Percentiles rank a stretch among this genome's conserved stretches.
Evolutionary conservation across 305 asterid species (phyloP).

Genomic region (Plantago lanceolata): DNA sequence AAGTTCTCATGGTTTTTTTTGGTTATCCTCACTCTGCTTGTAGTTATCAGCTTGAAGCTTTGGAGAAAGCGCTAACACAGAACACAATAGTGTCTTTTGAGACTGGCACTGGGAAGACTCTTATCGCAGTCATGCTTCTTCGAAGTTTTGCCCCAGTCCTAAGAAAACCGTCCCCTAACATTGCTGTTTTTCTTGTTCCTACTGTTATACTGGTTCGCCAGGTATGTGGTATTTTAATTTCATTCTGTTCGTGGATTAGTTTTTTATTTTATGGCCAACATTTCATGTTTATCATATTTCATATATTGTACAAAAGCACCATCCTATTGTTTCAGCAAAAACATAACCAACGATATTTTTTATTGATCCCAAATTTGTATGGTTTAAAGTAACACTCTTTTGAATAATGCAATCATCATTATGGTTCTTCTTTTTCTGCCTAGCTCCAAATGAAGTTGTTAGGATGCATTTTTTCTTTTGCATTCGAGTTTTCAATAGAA

Average conservation of each 20-base stretch:
- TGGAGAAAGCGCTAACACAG: conserved; percentile 56
- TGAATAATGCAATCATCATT: background rate
- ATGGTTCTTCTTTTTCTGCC: background rate
- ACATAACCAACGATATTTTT: background rate
- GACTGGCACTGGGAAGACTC: conserved; percentile 82
- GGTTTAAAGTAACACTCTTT: background rate
- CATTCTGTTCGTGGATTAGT: background rate
- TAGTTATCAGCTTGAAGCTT: conserved; percentile 80
- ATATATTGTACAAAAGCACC: too few relatives aligned
- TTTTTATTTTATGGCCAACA: background rate
- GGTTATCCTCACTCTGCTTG: conserved; percentile 21
- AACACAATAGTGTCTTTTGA: conserved; percentile 75
- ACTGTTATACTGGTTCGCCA: conserved; percentile 66
- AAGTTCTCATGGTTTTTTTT: conserved; percentile 2
- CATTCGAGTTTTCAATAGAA: background rate
- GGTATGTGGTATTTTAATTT: conserved; percentile 34
- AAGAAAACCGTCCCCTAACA: conserved; percentile 51
- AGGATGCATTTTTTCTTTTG: background rate
- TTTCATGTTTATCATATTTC: background rate
- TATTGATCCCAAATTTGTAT: background rate
- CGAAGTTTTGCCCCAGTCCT: conserved; percentile 54
- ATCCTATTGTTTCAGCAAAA: background rate
- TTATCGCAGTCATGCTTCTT: conserved; percentile 77
- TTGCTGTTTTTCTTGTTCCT: conserved; percentile 85
- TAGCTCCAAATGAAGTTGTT: background rate